phyloP scores from a whole-genome alignment of 495 filamentous ascomycete species.

The Podospora tetraspora region DNA sequence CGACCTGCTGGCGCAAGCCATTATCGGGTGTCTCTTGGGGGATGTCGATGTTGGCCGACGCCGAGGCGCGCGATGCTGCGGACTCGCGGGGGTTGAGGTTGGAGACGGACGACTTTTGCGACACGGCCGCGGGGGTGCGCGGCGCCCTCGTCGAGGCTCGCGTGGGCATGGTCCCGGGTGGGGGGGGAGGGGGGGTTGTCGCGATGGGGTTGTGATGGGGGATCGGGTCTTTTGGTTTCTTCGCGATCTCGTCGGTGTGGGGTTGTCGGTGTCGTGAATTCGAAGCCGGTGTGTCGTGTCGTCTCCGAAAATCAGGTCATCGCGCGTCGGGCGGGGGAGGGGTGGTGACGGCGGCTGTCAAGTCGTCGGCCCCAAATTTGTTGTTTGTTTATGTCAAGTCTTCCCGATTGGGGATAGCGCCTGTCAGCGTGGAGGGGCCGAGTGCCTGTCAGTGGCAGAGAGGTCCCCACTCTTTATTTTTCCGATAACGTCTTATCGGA shows the following conservation, averaged over 20 bases:
- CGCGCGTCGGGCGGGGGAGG: not conserved
- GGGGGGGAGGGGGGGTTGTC: not conserved
- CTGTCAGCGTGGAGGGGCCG: not conserved
- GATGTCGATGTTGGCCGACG: constrained; percentile 57
- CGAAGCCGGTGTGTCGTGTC: not conserved
- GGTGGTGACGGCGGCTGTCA: not conserved
- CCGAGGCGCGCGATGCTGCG: constrained; percentile 53
- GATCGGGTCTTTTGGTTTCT: not conserved
- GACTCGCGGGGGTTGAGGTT: constrained; percentile 47
- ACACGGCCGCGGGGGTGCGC: constrained; percentile 48
- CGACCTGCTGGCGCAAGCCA: constrained; percentile 68
- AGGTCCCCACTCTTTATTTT: not conserved
- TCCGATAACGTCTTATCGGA: not conserved
- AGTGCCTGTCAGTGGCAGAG: not conserved
- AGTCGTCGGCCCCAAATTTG: not conserved
- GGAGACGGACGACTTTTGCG: constrained; percentile 54
- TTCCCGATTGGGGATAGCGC: not conserved
- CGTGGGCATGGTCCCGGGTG: constrained; percentile 19
- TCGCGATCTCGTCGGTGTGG: not conserved
- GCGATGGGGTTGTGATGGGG: not conserved
- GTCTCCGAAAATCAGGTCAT: not conserved
- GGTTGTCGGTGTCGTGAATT: not conserved
- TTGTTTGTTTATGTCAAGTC: not conserved
- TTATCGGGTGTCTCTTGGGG: constrained; percentile 69
- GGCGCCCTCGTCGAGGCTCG: constrained; percentile 41